phyloP scores from a whole-genome alignment of 23 red algal genomes.

The Agarophyton chilense region DNA sequence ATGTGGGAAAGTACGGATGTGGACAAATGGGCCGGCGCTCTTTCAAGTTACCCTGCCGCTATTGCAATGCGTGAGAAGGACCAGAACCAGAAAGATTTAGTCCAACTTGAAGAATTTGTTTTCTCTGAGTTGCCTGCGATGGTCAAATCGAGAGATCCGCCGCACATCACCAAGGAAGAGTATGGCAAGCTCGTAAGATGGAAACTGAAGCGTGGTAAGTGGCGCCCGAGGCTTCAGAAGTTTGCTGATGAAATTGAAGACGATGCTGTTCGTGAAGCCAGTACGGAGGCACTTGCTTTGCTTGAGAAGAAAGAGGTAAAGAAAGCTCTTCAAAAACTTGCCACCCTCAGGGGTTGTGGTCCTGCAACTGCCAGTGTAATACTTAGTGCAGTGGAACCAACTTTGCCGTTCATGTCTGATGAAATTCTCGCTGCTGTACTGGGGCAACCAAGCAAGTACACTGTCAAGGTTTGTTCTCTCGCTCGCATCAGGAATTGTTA shows the following conservation, averaged over 20 bases:
- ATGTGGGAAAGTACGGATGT: not conserved
- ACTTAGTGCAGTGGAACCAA: conserved; percentile 25
- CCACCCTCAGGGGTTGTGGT: conserved; percentile 49
- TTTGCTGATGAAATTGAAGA: conserved; percentile 43
- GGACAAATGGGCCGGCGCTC: not conserved
- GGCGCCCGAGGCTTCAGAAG: conserved; percentile 56
- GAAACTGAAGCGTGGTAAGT: conserved; percentile 68
- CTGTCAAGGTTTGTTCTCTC: not conserved
- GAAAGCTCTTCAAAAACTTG: conserved; percentile 34
- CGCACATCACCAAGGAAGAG: conserved; percentile 53
- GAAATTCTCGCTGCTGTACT: conserved; percentile 23
- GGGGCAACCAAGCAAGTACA: conserved; percentile 32
- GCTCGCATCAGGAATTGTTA: not conserved
- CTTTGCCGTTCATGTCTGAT: conserved; percentile 66
- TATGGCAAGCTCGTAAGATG: conserved; percentile 44
- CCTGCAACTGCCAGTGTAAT: conserved; percentile 70
- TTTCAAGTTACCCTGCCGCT: not conserved
- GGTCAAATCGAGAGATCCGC: conserved; percentile 26
- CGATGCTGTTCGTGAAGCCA: conserved; percentile 17
- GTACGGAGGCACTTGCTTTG: not conserved
- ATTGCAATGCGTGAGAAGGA: not conserved
- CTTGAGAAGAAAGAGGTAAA: conserved; percentile 38
- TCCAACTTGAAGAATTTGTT: not conserved
- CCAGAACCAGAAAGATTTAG: not conserved
- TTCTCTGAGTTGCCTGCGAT: not conserved